phyloP scores from a whole-genome alignment of 768 basidiomycete species.

The Coprinopsis marcescibilis region DNA sequence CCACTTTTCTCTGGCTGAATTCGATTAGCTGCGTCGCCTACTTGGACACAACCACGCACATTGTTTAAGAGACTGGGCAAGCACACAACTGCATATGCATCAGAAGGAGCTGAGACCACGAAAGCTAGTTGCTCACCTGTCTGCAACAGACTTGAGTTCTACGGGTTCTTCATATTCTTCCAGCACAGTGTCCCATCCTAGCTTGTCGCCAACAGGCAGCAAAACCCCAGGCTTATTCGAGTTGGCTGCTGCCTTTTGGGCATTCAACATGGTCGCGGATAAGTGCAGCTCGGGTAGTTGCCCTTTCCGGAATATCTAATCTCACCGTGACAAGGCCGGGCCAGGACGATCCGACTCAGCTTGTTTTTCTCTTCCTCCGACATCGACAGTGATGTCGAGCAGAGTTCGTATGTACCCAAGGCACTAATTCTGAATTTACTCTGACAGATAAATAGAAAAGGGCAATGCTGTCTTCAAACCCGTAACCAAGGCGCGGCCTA shows the following conservation, averaged over 20 bases:
- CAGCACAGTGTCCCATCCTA: conserved; percentile 54
- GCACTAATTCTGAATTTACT: conserved; percentile 10
- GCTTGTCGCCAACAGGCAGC: conserved; percentile 51
- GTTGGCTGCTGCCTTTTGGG: conserved; percentile 1
- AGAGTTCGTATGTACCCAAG: conserved; percentile 55
- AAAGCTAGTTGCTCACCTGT: conserved; percentile 41
- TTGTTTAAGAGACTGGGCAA: conserved; percentile 1
- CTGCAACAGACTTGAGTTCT: conserved; percentile 40
- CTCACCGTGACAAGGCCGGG: conserved; percentile 3
- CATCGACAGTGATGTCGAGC: conserved; percentile 35
- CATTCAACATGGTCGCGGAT: conserved; percentile 1
- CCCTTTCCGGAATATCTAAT: conserved; percentile 2
- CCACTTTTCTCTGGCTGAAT: conserved; percentile 66
- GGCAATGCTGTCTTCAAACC: conserved; percentile 66
- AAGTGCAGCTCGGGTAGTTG: background rate
- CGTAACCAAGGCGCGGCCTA: conserved; percentile 50
- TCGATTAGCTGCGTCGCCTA: background rate
- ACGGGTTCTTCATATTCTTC: conserved; percentile 34
- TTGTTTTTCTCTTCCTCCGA: background rate
- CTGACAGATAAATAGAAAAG: conserved; percentile 45
- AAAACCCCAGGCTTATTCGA: conserved; percentile 10
- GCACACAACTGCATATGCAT: background rate
- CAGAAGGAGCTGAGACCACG: conserved; percentile 1
- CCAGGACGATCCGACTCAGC: conserved; percentile 8
- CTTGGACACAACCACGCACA: background rate